These are phyloP conservation scores for Russula emetica DNA, from an alignment of 768 basidiomycete genomes.

Conservation along the genomic window DNA sequence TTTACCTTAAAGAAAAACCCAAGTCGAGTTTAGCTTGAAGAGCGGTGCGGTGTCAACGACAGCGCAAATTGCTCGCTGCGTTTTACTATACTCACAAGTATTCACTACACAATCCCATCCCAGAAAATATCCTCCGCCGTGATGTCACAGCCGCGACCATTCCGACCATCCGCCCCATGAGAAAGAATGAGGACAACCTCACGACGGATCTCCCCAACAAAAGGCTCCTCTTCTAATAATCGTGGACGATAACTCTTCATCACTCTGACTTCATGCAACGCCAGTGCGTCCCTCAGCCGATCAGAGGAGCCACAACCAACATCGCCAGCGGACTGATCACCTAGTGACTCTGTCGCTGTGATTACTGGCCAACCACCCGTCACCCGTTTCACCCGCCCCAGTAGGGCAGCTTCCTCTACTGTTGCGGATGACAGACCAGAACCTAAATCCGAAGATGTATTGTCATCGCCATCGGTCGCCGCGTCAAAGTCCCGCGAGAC, in stretches of 20 bases:
- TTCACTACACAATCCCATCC: too few species aligned
- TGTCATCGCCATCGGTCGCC: not conserved
- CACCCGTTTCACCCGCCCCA: not conserved
- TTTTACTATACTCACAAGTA: too few species aligned
- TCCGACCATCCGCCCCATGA: not conserved
- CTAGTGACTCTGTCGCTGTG: not conserved
- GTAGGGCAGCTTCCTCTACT: not conserved
- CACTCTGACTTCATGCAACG: not conserved
- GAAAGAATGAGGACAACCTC: not conserved
- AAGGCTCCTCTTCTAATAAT: not conserved
- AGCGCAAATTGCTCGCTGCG: too few species aligned
- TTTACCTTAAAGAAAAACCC: too few species aligned
- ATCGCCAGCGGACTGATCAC: not conserved
- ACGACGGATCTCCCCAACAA: not conserved
- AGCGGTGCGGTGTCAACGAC: too few species aligned
- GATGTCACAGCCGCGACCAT: too few species aligned
- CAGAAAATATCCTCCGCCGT: too few species aligned
- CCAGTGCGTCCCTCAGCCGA: not conserved
- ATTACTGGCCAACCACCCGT: not conserved
- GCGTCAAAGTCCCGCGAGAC: not conserved
- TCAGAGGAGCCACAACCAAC: not conserved
- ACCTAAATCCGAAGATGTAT: not conserved
- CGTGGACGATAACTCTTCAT: slow-evolving; percentile 11
- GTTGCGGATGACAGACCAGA: not conserved
- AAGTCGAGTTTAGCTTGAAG: too few species aligned